Conservation (phyloP, 805 yeast species). For the Maudiozyma serrabonitensis region DNA sequence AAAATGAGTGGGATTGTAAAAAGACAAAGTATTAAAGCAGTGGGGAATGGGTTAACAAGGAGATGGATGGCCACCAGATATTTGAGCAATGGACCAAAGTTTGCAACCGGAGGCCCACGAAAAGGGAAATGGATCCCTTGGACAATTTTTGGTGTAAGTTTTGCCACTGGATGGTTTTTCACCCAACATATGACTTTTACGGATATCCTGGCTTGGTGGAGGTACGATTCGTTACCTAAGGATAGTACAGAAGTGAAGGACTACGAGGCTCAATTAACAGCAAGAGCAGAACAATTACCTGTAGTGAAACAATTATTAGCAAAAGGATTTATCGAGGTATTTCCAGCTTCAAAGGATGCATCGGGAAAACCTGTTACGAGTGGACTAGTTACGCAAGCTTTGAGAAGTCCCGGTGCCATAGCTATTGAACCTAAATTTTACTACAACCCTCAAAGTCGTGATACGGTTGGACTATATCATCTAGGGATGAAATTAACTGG, state of each 20-base stretch:
- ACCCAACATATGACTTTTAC: conserved; percentile 29
- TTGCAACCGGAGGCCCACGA: neutral
- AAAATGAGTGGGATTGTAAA: too few species aligned
- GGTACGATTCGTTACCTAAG: conserved; percentile 24
- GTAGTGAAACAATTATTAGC: conserved; percentile 39
- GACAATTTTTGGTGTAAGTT: conserved; percentile 24
- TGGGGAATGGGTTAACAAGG: neutral
- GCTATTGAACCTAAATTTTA: conserved; percentile 65
- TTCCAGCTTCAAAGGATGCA: conserved; percentile 9
- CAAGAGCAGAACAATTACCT: conserved; percentile 39
- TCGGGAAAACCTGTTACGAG: neutral
- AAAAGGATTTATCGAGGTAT: conserved; percentile 31
- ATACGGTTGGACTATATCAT: conserved; percentile 60
- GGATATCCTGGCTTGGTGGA: conserved; percentile 28
- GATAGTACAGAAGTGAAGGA: conserved; percentile 22
- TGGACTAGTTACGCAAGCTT: conserved; percentile 37
- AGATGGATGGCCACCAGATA: neutral
- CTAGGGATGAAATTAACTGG: conserved; percentile 75
- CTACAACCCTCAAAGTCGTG: conserved; percentile 43
- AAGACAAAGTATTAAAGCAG: neutral
- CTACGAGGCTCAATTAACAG: conserved; percentile 33
- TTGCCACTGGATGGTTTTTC: conserved; percentile 23
- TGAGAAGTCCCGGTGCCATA: conserved; percentile 70
- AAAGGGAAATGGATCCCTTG: conserved; percentile 17
- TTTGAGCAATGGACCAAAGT: neutral